Percentiles rank a stretch among this genome's conserved stretches.
phyloP scores from a whole-genome alignment of 169 alveolate species.

The Plasmodium berghei region DNA sequence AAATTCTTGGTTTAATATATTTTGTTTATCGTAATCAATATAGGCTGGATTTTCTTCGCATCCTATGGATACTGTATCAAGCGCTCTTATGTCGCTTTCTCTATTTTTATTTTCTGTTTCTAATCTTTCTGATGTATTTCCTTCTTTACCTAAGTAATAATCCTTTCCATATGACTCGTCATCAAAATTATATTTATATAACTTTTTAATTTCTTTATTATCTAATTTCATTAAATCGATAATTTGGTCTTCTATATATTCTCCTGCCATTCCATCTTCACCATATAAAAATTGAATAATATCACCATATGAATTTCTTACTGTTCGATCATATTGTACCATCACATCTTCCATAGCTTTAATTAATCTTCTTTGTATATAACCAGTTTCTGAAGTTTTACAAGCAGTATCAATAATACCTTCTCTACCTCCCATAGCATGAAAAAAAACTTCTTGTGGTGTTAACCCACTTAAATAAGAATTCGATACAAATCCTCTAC shows the following conservation, averaged over 20 bases:
- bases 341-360: slow-evolving; percentile 99
- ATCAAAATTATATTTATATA: slow-evolving; percentile 85
- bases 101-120: too few species aligned
- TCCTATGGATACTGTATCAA: neutral
- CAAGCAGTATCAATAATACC: slow-evolving; percentile 99
- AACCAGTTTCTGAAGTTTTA: slow-evolving; percentile 99
- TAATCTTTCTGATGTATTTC: slow-evolving; percentile 14
- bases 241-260: slow-evolving; percentile 97
- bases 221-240: slow-evolving; percentile 94
- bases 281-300: slow-evolving; percentile 99
- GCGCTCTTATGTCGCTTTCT: too few species aligned
- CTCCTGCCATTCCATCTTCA: slow-evolving; percentile 99
- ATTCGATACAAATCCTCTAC: slow-evolving; percentile 99
- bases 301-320: slow-evolving; percentile 96
- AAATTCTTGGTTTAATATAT: slow-evolving; percentile 85
- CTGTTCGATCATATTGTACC: slow-evolving; percentile 99
- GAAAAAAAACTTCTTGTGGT: slow-evolving; percentile 99
- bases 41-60: slow-evolving; percentile 74
- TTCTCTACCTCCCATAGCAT: slow-evolving; percentile 99
- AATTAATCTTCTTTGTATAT: slow-evolving; percentile 98
- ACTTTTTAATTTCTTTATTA: slow-evolving; percentile 87
- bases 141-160: slow-evolving; percentile 29
- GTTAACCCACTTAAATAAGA: slow-evolving; percentile 97
- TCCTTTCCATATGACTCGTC: slow-evolving; percentile 83
- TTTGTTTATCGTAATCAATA: slow-evolving; percentile 87